These are phyloP conservation scores for Cucurbitaria berberidis DNA, from an alignment of 2,329 filamentous ascomycete genomes.

Conservation along the genomic window DNA sequence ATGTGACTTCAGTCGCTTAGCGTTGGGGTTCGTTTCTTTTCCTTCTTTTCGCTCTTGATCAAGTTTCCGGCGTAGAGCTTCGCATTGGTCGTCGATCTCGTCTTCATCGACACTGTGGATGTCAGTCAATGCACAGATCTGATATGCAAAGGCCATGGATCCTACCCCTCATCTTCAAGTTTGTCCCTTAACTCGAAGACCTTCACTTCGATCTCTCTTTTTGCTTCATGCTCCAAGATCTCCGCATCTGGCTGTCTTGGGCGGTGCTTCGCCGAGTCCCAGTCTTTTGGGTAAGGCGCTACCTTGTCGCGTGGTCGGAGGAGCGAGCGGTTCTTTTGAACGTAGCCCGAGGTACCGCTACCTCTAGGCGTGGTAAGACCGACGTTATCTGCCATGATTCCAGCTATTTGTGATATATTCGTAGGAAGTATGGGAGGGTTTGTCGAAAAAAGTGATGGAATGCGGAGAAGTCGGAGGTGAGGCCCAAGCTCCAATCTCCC, in stretches of 20 bases:
- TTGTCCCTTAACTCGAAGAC: constrained; percentile 88
- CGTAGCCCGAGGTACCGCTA: constrained; percentile 95
- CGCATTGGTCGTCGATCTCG: constrained; percentile 82
- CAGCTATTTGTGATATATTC: not conserved
- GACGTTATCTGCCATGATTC: constrained; percentile 90
- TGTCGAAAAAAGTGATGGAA: constrained; percentile 4
- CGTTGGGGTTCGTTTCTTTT: constrained; percentile 45
- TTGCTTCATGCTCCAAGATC: constrained; percentile 92
- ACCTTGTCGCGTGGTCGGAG: constrained; percentile 81
- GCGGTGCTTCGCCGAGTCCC: constrained; percentile 72
- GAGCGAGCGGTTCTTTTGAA: constrained; percentile 92
- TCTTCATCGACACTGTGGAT: constrained; percentile 75
- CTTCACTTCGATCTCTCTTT: constrained; percentile 89
- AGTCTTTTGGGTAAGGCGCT: constrained; percentile 76
- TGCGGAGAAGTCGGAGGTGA: constrained; percentile 34
- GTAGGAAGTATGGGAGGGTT: not conserved
- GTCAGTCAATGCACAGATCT: constrained; percentile 14
- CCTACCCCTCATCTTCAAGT: constrained; percentile 87
- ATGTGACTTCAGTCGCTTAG: constrained; percentile 78
- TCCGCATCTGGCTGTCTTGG: constrained; percentile 87
- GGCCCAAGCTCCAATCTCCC: constrained; percentile 20
- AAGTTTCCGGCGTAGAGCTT: constrained; percentile 69
- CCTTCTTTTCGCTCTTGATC: constrained; percentile 52
- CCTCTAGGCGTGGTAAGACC: constrained; percentile 93
- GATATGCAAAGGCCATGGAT: constrained; percentile 1